Base-by-base conservation (phyloP, 1,139 yeast species). In the Yamadazyma blattariae region DNA sequence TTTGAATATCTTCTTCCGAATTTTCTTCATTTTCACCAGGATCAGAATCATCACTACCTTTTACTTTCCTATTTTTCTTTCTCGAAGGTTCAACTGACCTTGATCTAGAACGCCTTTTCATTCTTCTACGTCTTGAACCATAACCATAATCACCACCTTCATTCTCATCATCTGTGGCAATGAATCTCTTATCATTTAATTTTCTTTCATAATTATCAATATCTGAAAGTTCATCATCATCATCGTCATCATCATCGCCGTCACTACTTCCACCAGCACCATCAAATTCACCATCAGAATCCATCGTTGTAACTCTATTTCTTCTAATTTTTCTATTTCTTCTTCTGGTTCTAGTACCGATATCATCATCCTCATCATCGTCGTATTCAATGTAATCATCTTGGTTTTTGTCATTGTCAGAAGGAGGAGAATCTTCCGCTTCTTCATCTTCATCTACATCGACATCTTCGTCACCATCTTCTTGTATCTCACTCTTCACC, bases 1-100 rank as follows among this genome's bases (percentile, higher is more conserved):
- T 63, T 38, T 69, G 67, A 30, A 76, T 59, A 37, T 67, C 66
- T 27, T 66, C 72, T 14, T 59, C 67, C 15, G 56, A 67, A 12
- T 51, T 60, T 5, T 52, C 56, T 2, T 50, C 61, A 5, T 44
- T 50, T 11, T 27, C 25, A 8, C 38, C 47, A 4, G 30, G 44
- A 6, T 43, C 50, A 2, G 46, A 53, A 18, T 47, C 56, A 14
- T 56, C 59, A 2, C 60, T 67, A 38, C 40, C 46, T 28, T 36
- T 27, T 20, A 43, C 27, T 36, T 61, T 36, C 23, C 52, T 43
- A 36, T 50, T 41, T 40, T 30, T 24, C 15, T 24, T 27, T 15
- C 15, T 25, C n/a, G 31, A 7, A 25, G 40, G 39, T 4, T 58
- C 55, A 1, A 39, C 43, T 1, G 63, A 51, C 20, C 53, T 41